Conservation (phyloP, 305 asterid genomes). For the Stenogyne calaminthoides region DNA sequence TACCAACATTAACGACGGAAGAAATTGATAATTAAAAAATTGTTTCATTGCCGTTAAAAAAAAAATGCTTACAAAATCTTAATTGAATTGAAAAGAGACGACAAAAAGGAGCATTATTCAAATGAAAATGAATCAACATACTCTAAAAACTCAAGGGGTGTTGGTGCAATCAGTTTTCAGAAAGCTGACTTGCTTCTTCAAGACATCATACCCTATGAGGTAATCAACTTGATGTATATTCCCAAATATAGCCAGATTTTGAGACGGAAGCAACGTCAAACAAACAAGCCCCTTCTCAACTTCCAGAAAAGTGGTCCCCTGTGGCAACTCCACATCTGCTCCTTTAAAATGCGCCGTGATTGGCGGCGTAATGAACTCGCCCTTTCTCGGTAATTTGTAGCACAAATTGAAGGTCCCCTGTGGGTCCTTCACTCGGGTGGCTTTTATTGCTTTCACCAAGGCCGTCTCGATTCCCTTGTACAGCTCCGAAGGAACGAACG, state of each 20-base stretch:
- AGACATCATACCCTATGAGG: too few relatives aligned
- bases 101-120: too few relatives aligned
- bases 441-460: neutral
- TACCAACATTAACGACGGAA: too few relatives aligned
- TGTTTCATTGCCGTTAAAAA: too few relatives aligned
- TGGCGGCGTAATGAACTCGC: slow-evolving; percentile 28
- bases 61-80: too few relatives aligned
- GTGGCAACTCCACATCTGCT: slow-evolving; percentile 21
- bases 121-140: too few relatives aligned
- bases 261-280: slow-evolving; percentile 37
- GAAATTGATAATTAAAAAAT: too few relatives aligned
- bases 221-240: slow-evolving; percentile 40
- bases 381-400: neutral
- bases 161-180: too few relatives aligned
- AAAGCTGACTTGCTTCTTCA: too few relatives aligned
- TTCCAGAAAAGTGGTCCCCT: slow-evolving; percentile 34
- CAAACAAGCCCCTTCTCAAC: slow-evolving; percentile 43
- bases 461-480: neutral
- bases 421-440: neutral
- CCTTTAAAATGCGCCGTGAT: slow-evolving; percentile 38
- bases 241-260: slow-evolving; percentile 42
- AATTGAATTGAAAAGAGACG: too few relatives aligned
- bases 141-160: too few relatives aligned
- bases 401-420: neutral
- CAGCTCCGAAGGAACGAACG: neutral